Conservation (phyloP, 768 basidiomycete species). For the Leucocoprinus sp. region DNA sequence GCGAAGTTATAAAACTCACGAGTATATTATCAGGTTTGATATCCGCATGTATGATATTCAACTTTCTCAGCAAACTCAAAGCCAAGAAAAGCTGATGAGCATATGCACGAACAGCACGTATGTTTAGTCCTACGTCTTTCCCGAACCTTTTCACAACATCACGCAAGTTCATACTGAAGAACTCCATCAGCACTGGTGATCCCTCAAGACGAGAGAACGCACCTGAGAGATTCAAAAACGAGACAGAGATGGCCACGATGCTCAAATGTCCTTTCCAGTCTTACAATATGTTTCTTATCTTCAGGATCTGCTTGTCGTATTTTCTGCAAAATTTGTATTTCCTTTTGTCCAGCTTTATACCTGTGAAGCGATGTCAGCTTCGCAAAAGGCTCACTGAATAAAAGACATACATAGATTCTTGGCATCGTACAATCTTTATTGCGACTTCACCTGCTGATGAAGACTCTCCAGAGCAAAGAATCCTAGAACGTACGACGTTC, state of each 20-base stretch:
- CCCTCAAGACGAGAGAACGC: slow-evolving; percentile 13
- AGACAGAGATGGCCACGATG: slow-evolving; percentile 95
- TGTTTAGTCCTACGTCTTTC: slow-evolving; percentile 94
- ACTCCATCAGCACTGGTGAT: not conserved
- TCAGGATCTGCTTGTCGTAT: slow-evolving; percentile 86
- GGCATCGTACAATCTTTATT: slow-evolving; percentile 93
- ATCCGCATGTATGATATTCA: slow-evolving; percentile 95
- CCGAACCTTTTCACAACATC: slow-evolving; percentile 98
- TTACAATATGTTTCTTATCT: slow-evolving; percentile 93
- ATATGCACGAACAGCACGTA: slow-evolving; percentile 97
- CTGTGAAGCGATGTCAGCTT: slow-evolving; percentile 29
- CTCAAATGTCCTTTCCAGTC: slow-evolving; percentile 92
- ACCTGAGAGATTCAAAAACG: slow-evolving; percentile 94
- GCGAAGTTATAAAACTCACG: no score
- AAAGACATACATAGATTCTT: slow-evolving; percentile 85
- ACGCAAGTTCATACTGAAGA: slow-evolving; percentile 86
- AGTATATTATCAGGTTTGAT: slow-evolving; percentile 98
- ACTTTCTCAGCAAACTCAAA: slow-evolving; percentile 76
- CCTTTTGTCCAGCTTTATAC: slow-evolving; percentile 93
- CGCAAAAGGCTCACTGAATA: not conserved
- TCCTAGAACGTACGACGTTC: slow-evolving; percentile 85
- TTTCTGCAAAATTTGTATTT: slow-evolving; percentile 82
- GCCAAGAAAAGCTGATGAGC: slow-evolving; percentile 93
- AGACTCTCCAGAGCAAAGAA: slow-evolving; percentile 52
- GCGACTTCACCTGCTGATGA: slow-evolving; percentile 73